Evolutionary conservation across 495 filamentous ascomycete species (phyloP), one percentile per base, ranked within the genome.

Genomic region (Eremomyces bilateralis): DNA sequence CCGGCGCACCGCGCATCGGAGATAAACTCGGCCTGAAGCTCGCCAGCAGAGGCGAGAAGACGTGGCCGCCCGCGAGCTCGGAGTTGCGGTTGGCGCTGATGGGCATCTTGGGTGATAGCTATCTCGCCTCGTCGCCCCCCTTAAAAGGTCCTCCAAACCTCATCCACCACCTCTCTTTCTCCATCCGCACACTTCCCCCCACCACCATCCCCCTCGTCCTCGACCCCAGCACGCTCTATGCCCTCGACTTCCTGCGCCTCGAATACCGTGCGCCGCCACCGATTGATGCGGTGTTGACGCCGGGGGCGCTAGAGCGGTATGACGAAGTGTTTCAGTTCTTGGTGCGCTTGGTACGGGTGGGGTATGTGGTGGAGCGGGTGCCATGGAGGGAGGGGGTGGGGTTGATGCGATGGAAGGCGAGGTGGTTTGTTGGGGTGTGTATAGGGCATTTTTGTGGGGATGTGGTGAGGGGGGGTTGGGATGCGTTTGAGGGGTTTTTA

Each of bases 41-140:
- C 1, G 78, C 75, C 4, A 71, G 61, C 13, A 64, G 80, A 38
- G 68, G 77, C 31, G n/a, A n/a, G n/a, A n/a, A n/a, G n/a, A 78
- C 63, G 18, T 94, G 85, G 88, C 85, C 85, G 17, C 85, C 88
- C 4, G 81, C 82, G 21, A 88, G 78, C 51, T 92, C 82, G 3
- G 88, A 97, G 45, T 58, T 97, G 20, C 71, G 81, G 1, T 61
- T 94, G 2, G 80, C 80, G 11, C 60, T 97, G 25, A 91, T 83
- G 63, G 85, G 81, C 0, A 63, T 94, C 10, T 60, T 97, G 10
- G 67, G 66, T 2, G 85, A 93, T 39, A 76, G 69, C 39, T 80
- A 80, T 39, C 8, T 6, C 24, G 13, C 6, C 6, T 27, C 24
- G 8, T 13, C 6, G 24, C 24, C 13, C 24, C 40, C 2, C 42